Base-by-base conservation (phyloP, 1,284 basidiomycete genomes). In the Cutaneotrichosporon sp. region DNA sequence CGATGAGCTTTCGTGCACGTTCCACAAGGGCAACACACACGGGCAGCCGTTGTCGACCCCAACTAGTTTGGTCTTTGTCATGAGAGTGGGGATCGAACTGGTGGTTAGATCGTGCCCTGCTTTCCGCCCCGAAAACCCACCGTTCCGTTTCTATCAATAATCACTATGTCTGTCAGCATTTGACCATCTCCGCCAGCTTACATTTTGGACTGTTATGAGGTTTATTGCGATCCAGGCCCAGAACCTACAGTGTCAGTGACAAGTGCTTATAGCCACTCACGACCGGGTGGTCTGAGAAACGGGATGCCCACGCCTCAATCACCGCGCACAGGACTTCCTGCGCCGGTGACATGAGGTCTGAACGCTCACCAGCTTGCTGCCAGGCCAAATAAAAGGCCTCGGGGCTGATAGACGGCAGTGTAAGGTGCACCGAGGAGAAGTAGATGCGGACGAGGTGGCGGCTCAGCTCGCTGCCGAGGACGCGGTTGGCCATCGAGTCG, bases 271-370 rank as follows among this genome's bases (percentile, higher is more conserved):
- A n/a, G n/a, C 33, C 17, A 57, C 62, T 33, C 39, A 69, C 65
- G 14, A 65, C 64, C 10, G 67, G 67, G n/a, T 60, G 62, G 49
- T 70, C 68, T 9, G 69, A 70, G 50, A 67, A 70, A 20, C 64
- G 52, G 8, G 67, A 60, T n/a, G 65, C 69, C 66, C 67, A 70
- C 4, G 69, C 69, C 54, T 70, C 67, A 17, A 70, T 64, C 15
- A 67, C 63, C 2, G 64, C 65, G 33, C 67, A 68, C n/a, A 70
- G 49, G 3, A 58, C 63, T 49, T 69, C 69, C 41, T 65, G 66
- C 13, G 59, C 60, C 1, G 64, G 66, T 0, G 49, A 51, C 64
- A 70, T 64, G 13, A 61, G 45, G 45, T 70, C 67, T 10, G 65
- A 64, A 8, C 64, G 49, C 46, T 68, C 60, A 9, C 64, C 69